Percentiles rank a stretch among this genome's conserved stretches.
phyloP scores from a whole-genome alignment of 2,329 filamentous ascomycete genomes.

The Pseudocercospora crystallina region DNA sequence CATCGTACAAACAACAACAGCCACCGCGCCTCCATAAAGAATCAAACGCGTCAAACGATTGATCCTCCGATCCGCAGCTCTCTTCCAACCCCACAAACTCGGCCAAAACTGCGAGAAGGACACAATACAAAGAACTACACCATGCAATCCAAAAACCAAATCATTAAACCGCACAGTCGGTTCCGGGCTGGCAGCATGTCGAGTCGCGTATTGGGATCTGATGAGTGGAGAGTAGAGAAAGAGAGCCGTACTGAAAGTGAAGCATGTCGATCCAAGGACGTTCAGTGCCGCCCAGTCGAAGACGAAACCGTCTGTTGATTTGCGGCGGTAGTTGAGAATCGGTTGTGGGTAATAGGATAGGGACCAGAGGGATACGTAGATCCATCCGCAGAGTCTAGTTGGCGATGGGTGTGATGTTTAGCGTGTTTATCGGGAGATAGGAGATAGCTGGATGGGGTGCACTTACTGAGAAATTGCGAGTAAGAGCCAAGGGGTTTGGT shows the following conservation, averaged over 20 bases:
- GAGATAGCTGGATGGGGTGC: too few species aligned
- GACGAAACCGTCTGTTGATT: constrained; percentile 78
- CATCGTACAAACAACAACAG: too few species aligned
- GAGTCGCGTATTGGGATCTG: constrained; percentile 75
- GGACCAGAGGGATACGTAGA: constrained; percentile 56
- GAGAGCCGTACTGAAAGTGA: constrained; percentile 66
- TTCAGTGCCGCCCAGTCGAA: constrained; percentile 85
- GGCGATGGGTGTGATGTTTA: not conserved
- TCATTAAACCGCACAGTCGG: constrained; percentile 90
- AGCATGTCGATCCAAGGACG: constrained; percentile 68
- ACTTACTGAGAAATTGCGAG: too few species aligned
- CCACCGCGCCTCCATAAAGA: too few species aligned
- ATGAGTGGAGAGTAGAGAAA: constrained; percentile 79
- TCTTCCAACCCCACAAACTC: constrained; percentile 69
- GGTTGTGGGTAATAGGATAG: constrained; percentile 90
- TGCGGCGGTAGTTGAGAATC: constrained; percentile 72
- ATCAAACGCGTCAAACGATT: not conserved
- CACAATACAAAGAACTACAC: constrained; percentile 68
- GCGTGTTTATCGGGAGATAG: too few species aligned
- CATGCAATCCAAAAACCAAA: constrained; percentile 81
- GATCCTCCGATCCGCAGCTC: not conserved
- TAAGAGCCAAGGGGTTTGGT: too few species aligned
- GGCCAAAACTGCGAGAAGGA: constrained; percentile 76
- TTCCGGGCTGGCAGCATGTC: constrained; percentile 68
- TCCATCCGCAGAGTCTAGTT: constrained; percentile 28